Evolutionary conservation across 176 grass and related monocot species (phyloP).

Genomic region (Stipa capillata): DNA sequence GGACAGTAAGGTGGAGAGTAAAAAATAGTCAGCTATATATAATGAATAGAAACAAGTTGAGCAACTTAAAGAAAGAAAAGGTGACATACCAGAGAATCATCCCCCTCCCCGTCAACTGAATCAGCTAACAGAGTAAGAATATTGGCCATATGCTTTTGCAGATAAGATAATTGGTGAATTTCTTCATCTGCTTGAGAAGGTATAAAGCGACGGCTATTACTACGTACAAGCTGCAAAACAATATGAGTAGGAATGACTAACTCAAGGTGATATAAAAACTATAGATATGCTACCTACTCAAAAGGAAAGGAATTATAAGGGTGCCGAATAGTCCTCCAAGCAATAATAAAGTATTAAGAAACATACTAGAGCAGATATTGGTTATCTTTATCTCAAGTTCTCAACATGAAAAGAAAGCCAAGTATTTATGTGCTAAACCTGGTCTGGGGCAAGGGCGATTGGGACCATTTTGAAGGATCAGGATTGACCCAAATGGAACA

Average conservation of each 20-base stretch:
- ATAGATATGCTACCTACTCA: background rate
- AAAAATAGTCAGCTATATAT: background rate
- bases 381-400: background rate
- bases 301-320: background rate
- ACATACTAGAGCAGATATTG: background rate
- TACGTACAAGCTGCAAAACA: constrained; percentile 85
- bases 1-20: background rate
- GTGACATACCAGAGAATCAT: constrained; percentile 62
- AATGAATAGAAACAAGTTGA: background rate
- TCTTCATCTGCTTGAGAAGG: constrained; percentile 97
- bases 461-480: background rate
- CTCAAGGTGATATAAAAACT: background rate
- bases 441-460: background rate
- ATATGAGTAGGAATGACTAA: constrained; percentile 1
- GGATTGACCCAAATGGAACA: background rate
- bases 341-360: background rate
- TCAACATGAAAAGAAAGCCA: background rate
- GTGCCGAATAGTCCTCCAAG: background rate
- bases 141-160: constrained; percentile 93
- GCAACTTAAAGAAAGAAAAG: background rate
- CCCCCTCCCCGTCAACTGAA: constrained; percentile 58
- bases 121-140: constrained; percentile 79
- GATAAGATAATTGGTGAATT: constrained; percentile 85
- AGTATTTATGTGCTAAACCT: background rate
- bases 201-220: constrained; percentile 85